Evolutionary conservation across 805 yeast genomes (phyloP), one percentile per base, ranked within the genome.

Genomic region (Saccharomycopsis sp.): DNA sequence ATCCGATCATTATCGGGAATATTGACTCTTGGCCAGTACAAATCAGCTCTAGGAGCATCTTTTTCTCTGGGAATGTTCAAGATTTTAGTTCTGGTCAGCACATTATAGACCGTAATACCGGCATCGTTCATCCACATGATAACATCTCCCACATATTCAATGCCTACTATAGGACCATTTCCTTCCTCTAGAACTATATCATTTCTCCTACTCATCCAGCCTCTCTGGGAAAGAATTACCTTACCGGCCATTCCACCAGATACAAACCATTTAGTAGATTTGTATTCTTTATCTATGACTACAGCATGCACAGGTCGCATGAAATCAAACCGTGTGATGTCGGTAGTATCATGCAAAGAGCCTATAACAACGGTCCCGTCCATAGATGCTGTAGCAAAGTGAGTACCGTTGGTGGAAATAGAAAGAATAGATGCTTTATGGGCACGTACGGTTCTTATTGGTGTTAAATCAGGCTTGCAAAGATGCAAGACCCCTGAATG

Each of bases 341-440:
- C 94, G 2, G 75, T 71, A 18, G 80, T 81, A 61, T 85, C 87
- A 1, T 62, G 59, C 1, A 89, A 73, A 1, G 91, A 80, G 0
- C 97, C 94, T 2, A 90, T 80, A 1, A 90, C 90, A 0, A 92
- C 87, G 0, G 96, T 87, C 0, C 99, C 99, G 68, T 94, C 99
- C 75, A 92, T 85, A 0, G 97, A 90, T 0, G 91, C 97, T 0
- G 96, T 84, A 0, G 94, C 95, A 60, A 94, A 82, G 65, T 78
- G 82, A 7, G 71, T 71, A 0, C 95, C 94, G 66, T 89, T 95
- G 1, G 87, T 77, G 56, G 84, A 81, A 0, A 90, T 76, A 0
- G 89, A 81, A 48, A 91, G 71, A 1, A 94, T 80, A 0, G 97
- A 89, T 0, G 97, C 91, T 52, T 89, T 77, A 66, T 95, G 97